A percentile compares a stretch with the other conserved stretches of the same genome.
Evolutionary conservation across 2,329 filamentous ascomycete species (phyloP).

Genomic region (Trichoderma sp.): DNA sequence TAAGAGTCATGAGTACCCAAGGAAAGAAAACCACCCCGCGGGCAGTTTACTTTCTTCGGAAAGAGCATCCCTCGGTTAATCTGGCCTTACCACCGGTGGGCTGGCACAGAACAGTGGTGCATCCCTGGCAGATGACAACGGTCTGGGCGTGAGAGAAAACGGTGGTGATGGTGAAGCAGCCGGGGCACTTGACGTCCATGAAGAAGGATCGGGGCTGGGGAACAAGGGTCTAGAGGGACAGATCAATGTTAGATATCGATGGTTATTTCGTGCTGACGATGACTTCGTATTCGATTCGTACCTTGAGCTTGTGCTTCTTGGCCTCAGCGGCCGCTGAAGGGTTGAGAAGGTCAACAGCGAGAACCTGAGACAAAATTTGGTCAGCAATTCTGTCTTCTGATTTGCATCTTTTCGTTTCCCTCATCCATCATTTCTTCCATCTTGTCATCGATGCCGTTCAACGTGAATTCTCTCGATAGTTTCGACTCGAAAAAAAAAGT

Average conservation of each 20-base stretch:
- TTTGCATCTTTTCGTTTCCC: not conserved
- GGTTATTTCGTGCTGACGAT: constrained; percentile 10
- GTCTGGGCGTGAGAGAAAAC: constrained; percentile 99
- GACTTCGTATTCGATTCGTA: constrained; percentile 49
- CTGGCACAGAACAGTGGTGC: constrained; percentile 99
- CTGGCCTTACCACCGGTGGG: constrained; percentile 98
- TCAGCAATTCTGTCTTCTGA: constrained; percentile 46
- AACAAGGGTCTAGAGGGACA: constrained; percentile 72
- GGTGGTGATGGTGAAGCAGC: constrained; percentile 99
- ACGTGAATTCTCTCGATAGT: constrained; percentile 18
- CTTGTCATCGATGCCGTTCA: constrained; percentile 27
- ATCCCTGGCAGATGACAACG: constrained; percentile 99
- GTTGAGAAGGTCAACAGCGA: constrained; percentile 99
- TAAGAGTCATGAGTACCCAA: constrained; percentile 53
- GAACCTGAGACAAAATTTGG: constrained; percentile 69
- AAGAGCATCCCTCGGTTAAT: constrained; percentile 99
- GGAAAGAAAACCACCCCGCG: constrained; percentile 49
- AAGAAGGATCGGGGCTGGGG: constrained; percentile 98
- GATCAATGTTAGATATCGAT: constrained; percentile 29
- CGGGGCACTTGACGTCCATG: constrained; percentile 99
- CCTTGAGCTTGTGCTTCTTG: constrained; percentile 99
- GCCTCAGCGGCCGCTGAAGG: constrained; percentile 96
- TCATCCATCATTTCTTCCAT: not conserved
- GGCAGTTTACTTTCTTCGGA: constrained; percentile 96
- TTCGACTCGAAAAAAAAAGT: constrained; percentile 14